Evolutionary conservation across 139 green algal species (phyloP).

Genomic region (Micractinium conductrix): DNA sequence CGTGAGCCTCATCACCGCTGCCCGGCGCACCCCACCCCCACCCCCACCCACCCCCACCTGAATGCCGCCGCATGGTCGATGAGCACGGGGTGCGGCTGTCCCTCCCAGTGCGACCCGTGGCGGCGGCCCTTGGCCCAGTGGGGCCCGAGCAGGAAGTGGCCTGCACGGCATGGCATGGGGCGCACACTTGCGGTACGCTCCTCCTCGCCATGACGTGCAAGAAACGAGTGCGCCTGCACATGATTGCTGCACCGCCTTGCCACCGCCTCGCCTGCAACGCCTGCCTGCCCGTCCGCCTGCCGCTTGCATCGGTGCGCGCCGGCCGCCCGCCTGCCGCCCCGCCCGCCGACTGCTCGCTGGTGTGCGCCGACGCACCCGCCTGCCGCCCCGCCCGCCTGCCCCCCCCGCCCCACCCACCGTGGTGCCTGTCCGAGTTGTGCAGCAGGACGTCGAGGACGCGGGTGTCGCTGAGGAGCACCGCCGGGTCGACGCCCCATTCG

Average conservation of each 20-base stretch:
- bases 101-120: slow-evolving; percentile 6
- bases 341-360: neutral
- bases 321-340: too few relatives aligned
- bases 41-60: slow-evolving; percentile 20
- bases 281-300: neutral
- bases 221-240: neutral
- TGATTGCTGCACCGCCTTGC: too few relatives aligned
- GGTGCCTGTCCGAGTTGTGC: slow-evolving; percentile 86
- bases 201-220: too few relatives aligned
- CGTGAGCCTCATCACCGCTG: too few relatives aligned
- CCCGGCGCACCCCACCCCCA: too few relatives aligned
- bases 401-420: slow-evolving; percentile 56
- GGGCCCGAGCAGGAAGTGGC: slow-evolving; percentile 64
- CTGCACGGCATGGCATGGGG: too few relatives aligned
- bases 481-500: slow-evolving; percentile 50
- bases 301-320: too few relatives aligned
- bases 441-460: slow-evolving; percentile 87
- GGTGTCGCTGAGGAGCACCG: slow-evolving; percentile 74
- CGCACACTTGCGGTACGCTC: neutral
- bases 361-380: slow-evolving; percentile 18
- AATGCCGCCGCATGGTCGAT: slow-evolving; percentile 90
- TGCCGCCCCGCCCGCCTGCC: too few relatives aligned
- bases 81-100: slow-evolving; percentile 57
- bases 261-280: neutral
- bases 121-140: slow-evolving; percentile 69